Evolutionary conservation across 768 basidiomycete genomes (phyloP).

Genomic region (Pleurotus citrinopileatus): DNA sequence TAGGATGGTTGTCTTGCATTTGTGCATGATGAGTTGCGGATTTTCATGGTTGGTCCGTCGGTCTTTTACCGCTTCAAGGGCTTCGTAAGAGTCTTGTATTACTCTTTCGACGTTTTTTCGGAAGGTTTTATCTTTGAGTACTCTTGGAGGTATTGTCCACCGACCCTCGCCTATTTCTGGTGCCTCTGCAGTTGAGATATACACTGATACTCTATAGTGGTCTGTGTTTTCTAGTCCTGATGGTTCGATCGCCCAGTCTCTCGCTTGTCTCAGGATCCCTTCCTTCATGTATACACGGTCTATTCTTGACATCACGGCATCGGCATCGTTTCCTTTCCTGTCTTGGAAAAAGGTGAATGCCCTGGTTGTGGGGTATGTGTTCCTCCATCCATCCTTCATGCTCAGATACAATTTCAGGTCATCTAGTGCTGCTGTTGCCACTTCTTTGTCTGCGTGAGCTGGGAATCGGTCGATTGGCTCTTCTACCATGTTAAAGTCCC

Average conservation of each 20-base stretch:
- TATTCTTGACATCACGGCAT: constrained; percentile 22
- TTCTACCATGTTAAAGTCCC: constrained; percentile 42
- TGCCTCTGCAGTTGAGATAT: constrained; percentile 16
- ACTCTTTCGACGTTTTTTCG: constrained; percentile 4
- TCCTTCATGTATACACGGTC: constrained; percentile 31
- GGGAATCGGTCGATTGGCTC: constrained; percentile 34
- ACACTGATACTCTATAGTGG: constrained; percentile 26
- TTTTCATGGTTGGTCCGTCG: constrained; percentile 1
- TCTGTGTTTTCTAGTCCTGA: constrained; percentile 23
- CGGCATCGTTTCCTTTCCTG: constrained; percentile 15
- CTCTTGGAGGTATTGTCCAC: constrained; percentile 23
- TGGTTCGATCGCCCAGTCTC: constrained; percentile 24
- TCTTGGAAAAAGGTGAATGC: not conserved
- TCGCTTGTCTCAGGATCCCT: constrained; percentile 4
- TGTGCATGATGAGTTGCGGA: constrained; percentile 9
- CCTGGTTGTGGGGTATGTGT: constrained; percentile 20
- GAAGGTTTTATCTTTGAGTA: constrained; percentile 19
- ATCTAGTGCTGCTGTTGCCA: constrained; percentile 15
- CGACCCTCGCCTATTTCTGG: constrained; percentile 30
- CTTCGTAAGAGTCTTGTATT: not conserved
- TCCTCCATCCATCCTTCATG: constrained; percentile 34
- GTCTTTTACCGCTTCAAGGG: constrained; percentile 6
- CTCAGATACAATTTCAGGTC: constrained; percentile 17
- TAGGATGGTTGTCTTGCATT: constrained; percentile 11
- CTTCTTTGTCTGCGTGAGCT: constrained; percentile 15